Evolutionary conservation across 805 yeast species (phyloP), one percentile per base, ranked within the genome.

Genomic region (Saccharomycopsis babjevae): DNA sequence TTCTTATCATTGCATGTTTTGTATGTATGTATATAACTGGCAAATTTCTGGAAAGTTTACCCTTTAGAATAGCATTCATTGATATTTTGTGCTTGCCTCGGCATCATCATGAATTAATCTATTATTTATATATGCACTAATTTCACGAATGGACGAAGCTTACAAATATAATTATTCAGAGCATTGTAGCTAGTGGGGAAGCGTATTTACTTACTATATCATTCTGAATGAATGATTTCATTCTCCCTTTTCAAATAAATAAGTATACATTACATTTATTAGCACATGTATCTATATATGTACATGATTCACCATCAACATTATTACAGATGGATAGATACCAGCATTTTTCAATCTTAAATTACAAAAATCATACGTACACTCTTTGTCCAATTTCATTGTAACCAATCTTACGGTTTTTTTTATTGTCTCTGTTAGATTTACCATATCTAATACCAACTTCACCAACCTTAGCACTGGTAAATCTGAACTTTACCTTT

Each of bases 401-500:
- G 71, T 79, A 88, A 1, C 85, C 88, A 67, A 88, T 78, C 66
- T 79, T 81, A 74, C 98, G 84, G 71, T 89, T 86, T 70, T 85
- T 88, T 81, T 86, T 89, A 68, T 83, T 85, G 74, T 93, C 98
- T 76, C 97, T 89, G 66, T 85, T 79, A 20, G 90, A 82, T 50
- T 91, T 89, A 74, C 98, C 98, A 71, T 93, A 93, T 70, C 98
- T 84, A 80, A 76, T 83, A 57, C 98, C 99, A 59, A 91, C 94
- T 60, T 83, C 76, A 42, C 97, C 97, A 56, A 87, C 89, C 69
- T 80, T 83, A 54, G 90, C 86, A 64, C 84, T 80, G 22, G 87
- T 84, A 73, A 93, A 92, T 70, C 83, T 83, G 79, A 87, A 88
- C 58, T 79, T 79, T 58, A 81, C 73, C 69, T 85, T 82, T 68